Conservation (phyloP, 441 rosid species). For the Isatis lusitanica region DNA sequence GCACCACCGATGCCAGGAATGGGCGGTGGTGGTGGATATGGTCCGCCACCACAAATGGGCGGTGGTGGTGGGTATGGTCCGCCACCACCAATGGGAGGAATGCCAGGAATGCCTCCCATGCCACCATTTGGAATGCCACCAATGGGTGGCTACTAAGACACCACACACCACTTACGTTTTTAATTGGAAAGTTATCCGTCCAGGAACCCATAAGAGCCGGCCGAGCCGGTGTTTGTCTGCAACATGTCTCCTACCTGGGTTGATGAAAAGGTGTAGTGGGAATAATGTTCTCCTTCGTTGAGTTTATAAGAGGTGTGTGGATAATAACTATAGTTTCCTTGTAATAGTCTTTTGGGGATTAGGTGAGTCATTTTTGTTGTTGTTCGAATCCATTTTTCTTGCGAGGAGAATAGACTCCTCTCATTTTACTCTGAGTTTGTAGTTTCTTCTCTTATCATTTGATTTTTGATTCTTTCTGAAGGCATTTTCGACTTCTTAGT, state of each 20-base stretch:
- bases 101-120: constrained; percentile 89
- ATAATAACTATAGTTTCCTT: constrained; percentile 21
- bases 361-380: constrained; percentile 7
- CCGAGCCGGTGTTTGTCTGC: constrained; percentile 7
- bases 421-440: not conserved
- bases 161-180: constrained; percentile 6
- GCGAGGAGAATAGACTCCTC: not conserved
- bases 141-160: constrained; percentile 76
- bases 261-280: not conserved
- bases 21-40: constrained; percentile 77
- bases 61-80: no score
- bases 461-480: not conserved
- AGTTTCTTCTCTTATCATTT: not conserved
- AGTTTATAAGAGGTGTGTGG: constrained; percentile 5
- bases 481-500: not conserved
- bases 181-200: not conserved
- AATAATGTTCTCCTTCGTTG: not conserved
- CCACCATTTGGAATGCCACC: constrained; percentile 94
- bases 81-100: constrained; percentile 39
- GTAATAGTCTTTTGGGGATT: constrained; percentile 20
- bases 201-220: not conserved
- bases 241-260: not conserved
- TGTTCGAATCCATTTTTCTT: constrained; percentile 21
- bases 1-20: constrained; percentile 97
- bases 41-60: constrained; percentile 73